Evolutionary conservation across 768 basidiomycete genomes (phyloP).

Genomic region (Ramaria sp.): DNA sequence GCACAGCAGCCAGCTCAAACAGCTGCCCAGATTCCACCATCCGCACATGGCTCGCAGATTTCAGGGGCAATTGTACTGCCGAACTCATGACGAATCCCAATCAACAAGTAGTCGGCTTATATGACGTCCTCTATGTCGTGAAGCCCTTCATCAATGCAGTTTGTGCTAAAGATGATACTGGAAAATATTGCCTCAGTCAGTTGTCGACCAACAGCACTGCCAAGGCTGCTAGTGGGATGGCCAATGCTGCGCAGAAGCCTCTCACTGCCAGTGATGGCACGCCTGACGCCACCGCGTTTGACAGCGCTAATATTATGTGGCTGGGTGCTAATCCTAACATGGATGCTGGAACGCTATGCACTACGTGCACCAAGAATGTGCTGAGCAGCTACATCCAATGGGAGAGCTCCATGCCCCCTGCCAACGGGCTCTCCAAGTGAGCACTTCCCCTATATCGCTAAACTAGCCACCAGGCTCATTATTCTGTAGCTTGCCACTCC

Average conservation of each 20-base stretch:
- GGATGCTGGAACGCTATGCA: conserved; percentile 54
- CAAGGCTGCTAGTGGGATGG: conserved; percentile 11
- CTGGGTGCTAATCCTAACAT: conserved; percentile 55
- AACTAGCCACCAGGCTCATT: not conserved
- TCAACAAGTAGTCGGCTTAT: conserved; percentile 44
- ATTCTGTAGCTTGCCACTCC: conserved; percentile 41
- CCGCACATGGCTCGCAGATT: conserved; percentile 50
- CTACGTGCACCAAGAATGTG: conserved; percentile 67
- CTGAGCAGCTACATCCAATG: conserved; percentile 68
- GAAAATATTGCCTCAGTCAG: conserved; percentile 56
- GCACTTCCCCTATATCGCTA: not conserved
- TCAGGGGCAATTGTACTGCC: conserved; percentile 56
- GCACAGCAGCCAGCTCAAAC: conserved; percentile 24
- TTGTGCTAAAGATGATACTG: conserved; percentile 66
- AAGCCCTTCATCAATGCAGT: conserved; percentile 53
- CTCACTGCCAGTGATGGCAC: conserved; percentile 8
- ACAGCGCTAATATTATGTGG: conserved; percentile 62
- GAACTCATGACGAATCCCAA: conserved; percentile 55
- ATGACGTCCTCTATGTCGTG: conserved; percentile 74
- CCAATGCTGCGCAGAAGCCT: conserved; percentile 9
- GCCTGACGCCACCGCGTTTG: conserved; percentile 49
- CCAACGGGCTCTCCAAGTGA: conserved; percentile 48
- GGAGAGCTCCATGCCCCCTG: conserved; percentile 64
- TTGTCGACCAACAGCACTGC: conserved; percentile 24
- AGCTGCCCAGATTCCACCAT: conserved; percentile 50